Base-by-base conservation (phyloP, 495 filamentous ascomycete genomes). In the Aspergillus haitiensis region DNA sequence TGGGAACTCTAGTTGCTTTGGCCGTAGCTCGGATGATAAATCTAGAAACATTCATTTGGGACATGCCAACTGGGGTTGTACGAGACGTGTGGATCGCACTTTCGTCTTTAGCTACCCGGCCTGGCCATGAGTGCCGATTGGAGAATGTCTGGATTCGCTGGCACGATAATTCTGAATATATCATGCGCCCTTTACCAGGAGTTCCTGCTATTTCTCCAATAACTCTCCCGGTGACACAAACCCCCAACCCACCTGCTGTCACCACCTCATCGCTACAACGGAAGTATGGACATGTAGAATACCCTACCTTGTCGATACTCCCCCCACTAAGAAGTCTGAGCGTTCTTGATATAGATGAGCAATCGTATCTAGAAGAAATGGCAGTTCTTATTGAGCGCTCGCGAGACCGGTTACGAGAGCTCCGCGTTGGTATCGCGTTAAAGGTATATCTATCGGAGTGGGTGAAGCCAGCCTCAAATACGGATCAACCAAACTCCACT, bases 61-160 rank as follows among this genome's bases (percentile, higher is more conserved):
- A 98, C 69, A 96, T 96, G 93, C 91, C 92, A 0, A 96, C 92
- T 0, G 93, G 93, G 0, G 88, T 97, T 27, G 73, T 93, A 42
- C 82, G 92, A 50, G 91, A 96, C 64, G 87, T 95, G 33, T 98
- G 93, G 82, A 82, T 92, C 66, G 87, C 93, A 21, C 79, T 97
- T 42, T 81, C 87, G 0, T 93, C 88, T 0, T 76, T 94, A 21
- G 86, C 85, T 32, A 82, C 87, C 63, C 75, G 85, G 46, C 75
- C 81, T 12, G 77, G 81, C 13, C 75, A 82, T 52, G 78, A 87
- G 31, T 85, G 87, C 65, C 87, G 88, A 8, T 73, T 97, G 57
- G 87, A 90, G 55, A 84, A 85, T 42, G 79, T 98, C 31, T 95
- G 91, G 88, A 83, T 98, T 33, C 84, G 93, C 46, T 95, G 92